phyloP scores from a whole-genome alignment of 2,329 filamentous ascomycete genomes.

The Cladophialophora bantiana region DNA sequence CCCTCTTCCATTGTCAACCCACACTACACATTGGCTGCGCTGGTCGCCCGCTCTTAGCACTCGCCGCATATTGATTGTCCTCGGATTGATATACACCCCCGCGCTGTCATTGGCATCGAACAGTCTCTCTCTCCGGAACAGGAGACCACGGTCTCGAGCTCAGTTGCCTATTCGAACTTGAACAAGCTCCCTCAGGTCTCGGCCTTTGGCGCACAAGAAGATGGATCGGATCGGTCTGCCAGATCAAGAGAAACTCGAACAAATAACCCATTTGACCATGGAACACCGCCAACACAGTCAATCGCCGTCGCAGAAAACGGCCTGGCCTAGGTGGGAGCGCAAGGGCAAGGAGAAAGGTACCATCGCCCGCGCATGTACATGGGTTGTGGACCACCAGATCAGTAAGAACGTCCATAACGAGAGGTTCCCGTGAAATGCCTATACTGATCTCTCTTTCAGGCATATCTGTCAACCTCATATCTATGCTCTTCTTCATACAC shows the following conservation, averaged over 20 bases:
- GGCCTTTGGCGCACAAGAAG: slow-evolving; percentile 10
- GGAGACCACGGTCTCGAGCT: slow-evolving; percentile 9
- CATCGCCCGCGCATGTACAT: slow-evolving; percentile 38
- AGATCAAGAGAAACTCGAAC: slow-evolving; percentile 36
- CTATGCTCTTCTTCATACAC: slow-evolving; percentile 82
- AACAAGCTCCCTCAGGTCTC: background rate
- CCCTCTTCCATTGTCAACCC: slow-evolving; percentile 13
- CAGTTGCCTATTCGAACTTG: slow-evolving; percentile 8
- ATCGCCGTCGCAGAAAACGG: slow-evolving; percentile 41
- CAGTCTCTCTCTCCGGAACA: slow-evolving; percentile 4
- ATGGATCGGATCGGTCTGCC: slow-evolving; percentile 18
- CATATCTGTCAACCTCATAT: slow-evolving; percentile 83
- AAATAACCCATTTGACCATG: background rate
- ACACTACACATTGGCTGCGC: slow-evolving; percentile 31
- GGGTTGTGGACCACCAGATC: slow-evolving; percentile 43
- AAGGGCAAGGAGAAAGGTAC: slow-evolving; percentile 40
- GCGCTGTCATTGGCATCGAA: slow-evolving; percentile 14
- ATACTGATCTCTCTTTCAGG: slow-evolving; percentile 57
- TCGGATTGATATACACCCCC: slow-evolving; percentile 7
- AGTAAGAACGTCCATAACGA: slow-evolving; percentile 30
- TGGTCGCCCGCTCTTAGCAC: slow-evolving; percentile 29
- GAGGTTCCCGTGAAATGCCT: background rate
- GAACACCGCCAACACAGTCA: slow-evolving; percentile 36
- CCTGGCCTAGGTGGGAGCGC: slow-evolving; percentile 39
- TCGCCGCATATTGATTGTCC: background rate